A percentile compares a stretch with the other conserved stretches of the same genome.
These are phyloP conservation scores for Onygena corvina DNA, from an alignment of 2,329 filamentous ascomycete species.

Conservation along the genomic window DNA sequence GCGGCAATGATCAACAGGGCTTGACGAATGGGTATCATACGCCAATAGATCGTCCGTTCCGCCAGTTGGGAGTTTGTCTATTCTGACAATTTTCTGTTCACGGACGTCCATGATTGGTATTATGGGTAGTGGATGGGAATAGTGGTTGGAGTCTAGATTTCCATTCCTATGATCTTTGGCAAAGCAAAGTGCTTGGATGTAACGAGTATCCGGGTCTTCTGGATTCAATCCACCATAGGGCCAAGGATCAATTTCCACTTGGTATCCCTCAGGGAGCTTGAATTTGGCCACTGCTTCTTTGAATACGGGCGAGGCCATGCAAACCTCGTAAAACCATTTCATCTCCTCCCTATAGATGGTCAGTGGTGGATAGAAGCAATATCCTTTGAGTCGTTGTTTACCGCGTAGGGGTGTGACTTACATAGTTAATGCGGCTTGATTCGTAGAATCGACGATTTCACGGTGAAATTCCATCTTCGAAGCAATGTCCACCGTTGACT, in stretches of 20 bases:
- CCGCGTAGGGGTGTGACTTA: conserved; percentile 16
- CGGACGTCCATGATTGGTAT: conserved; percentile 48
- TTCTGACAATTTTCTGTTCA: conserved; percentile 44
- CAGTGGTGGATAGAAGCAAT: background rate
- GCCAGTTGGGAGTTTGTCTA: conserved; percentile 46
- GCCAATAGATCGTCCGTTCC: conserved; percentile 39
- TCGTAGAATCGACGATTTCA: conserved; percentile 37
- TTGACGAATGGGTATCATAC: conserved; percentile 31
- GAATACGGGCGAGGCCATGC: conserved; percentile 42
- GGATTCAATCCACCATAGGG: conserved; percentile 44
- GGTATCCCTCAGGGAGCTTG: conserved; percentile 44
- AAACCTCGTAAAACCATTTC: conserved; percentile 37
- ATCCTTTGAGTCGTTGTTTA: background rate
- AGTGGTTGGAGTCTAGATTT: conserved; percentile 50
- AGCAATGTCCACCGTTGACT: conserved; percentile 42
- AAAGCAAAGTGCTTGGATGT: conserved; percentile 45
- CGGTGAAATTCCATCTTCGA: conserved; percentile 33
- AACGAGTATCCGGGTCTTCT: conserved; percentile 38
- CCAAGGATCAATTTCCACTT: conserved; percentile 46
- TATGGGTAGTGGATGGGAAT: conserved; percentile 49
- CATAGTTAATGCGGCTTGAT: conserved; percentile 39
- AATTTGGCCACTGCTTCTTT: conserved; percentile 41
- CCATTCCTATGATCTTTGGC: conserved; percentile 36
- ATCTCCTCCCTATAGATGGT: conserved; percentile 33
- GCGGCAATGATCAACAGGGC: conserved; percentile 43